Percentiles rank a stretch among this genome's conserved stretches.
Conservation (phyloP, 177 flowering plant genomes). For the Vitis hybrid region DNA sequence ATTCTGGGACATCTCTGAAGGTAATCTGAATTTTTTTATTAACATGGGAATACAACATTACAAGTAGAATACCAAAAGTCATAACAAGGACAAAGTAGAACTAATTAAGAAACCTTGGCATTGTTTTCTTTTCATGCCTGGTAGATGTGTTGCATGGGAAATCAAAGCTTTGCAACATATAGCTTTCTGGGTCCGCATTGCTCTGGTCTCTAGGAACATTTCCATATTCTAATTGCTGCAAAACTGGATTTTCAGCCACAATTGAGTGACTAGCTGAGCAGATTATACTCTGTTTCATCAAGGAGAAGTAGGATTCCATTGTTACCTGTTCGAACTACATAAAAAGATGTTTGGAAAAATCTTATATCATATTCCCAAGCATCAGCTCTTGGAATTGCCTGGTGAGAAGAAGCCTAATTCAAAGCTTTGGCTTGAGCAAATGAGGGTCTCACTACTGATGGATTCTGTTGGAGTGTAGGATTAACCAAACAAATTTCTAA, state of each 20-base stretch:
- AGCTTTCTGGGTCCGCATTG: constrained; percentile 9
- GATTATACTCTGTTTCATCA: constrained; percentile 1
- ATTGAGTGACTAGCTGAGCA: constrained; percentile 17
- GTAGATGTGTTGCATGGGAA: constrained; percentile 38
- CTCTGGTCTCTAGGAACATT: constrained; percentile 35
- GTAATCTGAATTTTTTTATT: too few species aligned
- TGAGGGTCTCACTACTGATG: too few species aligned
- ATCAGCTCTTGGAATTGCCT: constrained; percentile 4
- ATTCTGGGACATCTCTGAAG: too few species aligned
- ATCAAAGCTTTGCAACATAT: constrained; percentile 59
- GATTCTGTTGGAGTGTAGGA: too few species aligned
- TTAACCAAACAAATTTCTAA: too few species aligned
- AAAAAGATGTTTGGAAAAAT: constrained; percentile 19
- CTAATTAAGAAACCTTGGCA: too few species aligned
- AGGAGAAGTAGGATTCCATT: constrained; percentile 18
- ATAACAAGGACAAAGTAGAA: too few species aligned
- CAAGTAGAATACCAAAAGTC: too few species aligned
- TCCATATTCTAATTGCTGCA: constrained; percentile 37
- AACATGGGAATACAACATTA: too few species aligned
- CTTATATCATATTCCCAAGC: constrained; percentile 34
- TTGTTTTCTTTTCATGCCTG: too few species aligned
- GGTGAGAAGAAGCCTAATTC: constrained; percentile 10
- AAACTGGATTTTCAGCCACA: constrained; percentile 7
- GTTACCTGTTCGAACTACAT: constrained; percentile 32
- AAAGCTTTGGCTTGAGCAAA: constrained; percentile 11